Evolutionary conservation across 1,139 yeast genomes (phyloP).

Genomic region (Kodamaea anthophila): DNA sequence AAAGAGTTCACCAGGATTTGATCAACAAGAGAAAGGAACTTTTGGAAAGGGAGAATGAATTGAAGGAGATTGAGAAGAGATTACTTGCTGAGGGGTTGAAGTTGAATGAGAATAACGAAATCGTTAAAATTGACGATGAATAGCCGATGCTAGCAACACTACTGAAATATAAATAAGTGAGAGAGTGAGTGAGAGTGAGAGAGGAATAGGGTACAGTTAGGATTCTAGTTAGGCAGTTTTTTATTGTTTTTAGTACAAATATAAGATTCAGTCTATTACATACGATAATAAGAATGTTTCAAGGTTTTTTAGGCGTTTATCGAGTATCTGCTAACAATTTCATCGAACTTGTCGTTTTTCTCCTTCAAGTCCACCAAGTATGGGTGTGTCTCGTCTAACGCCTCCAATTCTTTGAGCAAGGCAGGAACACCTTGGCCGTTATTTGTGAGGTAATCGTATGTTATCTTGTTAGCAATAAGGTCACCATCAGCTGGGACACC

Average conservation of each 20-base stretch:
- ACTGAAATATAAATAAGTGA: no score
- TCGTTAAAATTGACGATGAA: constrained; percentile 23
- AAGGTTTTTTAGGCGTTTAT: constrained; percentile 10
- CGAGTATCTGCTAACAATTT: constrained; percentile 49
- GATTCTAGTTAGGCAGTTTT: no score
- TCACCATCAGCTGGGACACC: constrained; percentile 35
- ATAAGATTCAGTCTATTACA: no score
- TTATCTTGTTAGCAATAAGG: constrained; percentile 52
- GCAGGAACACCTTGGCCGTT: constrained; percentile 36
- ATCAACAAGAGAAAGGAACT: constrained; percentile 78
- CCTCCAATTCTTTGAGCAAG: constrained; percentile 35
- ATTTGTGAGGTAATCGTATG: constrained; percentile 46
- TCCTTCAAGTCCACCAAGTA: constrained; percentile 44
- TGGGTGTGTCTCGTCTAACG: constrained; percentile 44
- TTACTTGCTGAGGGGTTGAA: constrained; percentile 53
- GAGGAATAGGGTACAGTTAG: no score
- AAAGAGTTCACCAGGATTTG: constrained; percentile 85
- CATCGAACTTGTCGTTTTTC: constrained; percentile 51
- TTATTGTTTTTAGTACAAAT: no score
- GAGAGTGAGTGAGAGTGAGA: no score
- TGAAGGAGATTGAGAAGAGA: constrained; percentile 74
- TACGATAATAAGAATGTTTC: no score
- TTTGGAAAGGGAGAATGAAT: constrained; percentile 81
- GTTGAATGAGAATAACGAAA: constrained; percentile 38
- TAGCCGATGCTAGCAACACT: no score